Evolutionary conservation across 2,329 filamentous ascomycete genomes (phyloP).

Genomic region (Graphiopsis chlorocephala): DNA sequence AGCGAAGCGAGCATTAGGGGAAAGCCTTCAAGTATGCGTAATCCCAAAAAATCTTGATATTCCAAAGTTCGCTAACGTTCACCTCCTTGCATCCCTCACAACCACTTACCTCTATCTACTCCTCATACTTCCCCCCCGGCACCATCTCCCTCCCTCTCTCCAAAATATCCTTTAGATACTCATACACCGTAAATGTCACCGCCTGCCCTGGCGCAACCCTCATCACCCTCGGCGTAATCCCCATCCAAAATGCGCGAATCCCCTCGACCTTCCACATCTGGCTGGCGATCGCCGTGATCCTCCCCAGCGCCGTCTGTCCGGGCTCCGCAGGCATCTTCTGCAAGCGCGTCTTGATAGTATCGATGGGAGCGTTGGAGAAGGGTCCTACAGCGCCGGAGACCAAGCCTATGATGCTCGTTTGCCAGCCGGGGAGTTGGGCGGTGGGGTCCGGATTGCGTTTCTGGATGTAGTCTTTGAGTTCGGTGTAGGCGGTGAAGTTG

Average conservation of each 20-base stretch:
- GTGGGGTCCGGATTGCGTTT: conserved; percentile 68
- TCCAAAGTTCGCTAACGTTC: too few species aligned
- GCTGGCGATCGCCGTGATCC: conserved; percentile 72
- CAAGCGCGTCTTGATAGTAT: conserved; percentile 96
- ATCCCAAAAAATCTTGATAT: too few species aligned
- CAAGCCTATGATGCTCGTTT: conserved; percentile 87
- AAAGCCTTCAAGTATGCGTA: too few species aligned
- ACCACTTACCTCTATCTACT: too few species aligned
- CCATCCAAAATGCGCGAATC: conserved; percentile 94
- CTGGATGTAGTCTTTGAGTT: conserved; percentile 80
- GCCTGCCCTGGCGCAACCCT: conserved; percentile 93
- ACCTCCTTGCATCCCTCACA: too few species aligned
- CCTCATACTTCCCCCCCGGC: conserved; percentile 49
- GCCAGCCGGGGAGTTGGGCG: conserved; percentile 72
- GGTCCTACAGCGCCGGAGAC: conserved; percentile 94
- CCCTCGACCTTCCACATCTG: conserved; percentile 77
- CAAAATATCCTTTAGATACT: conserved; percentile 50
- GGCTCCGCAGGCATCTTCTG: conserved; percentile 83
- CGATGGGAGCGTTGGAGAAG: conserved; percentile 93
- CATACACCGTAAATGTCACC: conserved; percentile 63
- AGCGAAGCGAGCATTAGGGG: too few species aligned
- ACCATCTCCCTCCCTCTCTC: conserved; percentile 48
- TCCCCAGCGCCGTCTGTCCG: conserved; percentile 71
- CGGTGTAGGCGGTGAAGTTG: conserved; percentile 97
- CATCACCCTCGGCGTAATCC: conserved; percentile 97